phyloP scores from a whole-genome alignment of 441 rosid genomes.

The Arabidopsis lyrata region DNA sequence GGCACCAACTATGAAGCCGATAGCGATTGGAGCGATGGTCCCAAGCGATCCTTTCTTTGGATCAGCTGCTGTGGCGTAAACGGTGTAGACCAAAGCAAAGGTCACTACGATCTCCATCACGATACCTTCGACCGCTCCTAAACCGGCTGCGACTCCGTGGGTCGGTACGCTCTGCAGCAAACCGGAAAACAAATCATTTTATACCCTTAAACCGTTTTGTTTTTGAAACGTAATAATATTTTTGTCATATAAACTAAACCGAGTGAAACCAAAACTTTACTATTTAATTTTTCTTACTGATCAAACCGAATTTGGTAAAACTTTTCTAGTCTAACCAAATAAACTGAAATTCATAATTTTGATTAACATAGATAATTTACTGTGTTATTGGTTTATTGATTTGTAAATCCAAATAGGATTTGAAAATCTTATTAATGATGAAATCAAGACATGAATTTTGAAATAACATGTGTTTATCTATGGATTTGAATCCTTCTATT shows the following conservation, averaged over 20 bases:
- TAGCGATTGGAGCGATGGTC: slow-evolving; percentile 84
- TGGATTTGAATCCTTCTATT: too few relatives aligned
- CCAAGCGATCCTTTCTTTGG: slow-evolving; percentile 85
- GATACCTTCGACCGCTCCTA: slow-evolving; percentile 63
- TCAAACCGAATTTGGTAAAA: background rate
- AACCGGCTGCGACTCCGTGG: slow-evolving; percentile 74
- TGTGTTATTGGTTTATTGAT: too few relatives aligned
- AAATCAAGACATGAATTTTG: too few relatives aligned
- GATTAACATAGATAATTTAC: background rate
- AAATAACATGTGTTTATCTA: too few relatives aligned
- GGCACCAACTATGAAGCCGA: slow-evolving; percentile 92
- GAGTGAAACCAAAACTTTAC: too few relatives aligned
- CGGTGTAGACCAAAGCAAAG: slow-evolving; percentile 82
- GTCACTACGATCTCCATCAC: slow-evolving; percentile 87
- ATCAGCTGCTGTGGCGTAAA: slow-evolving; percentile 89
- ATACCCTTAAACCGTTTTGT: too few relatives aligned
- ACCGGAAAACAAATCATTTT: too few relatives aligned
- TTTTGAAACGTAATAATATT: too few relatives aligned
- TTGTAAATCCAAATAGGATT: too few relatives aligned
- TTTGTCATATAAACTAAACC: too few relatives aligned
- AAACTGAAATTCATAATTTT: background rate
- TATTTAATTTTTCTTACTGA: too few relatives aligned
- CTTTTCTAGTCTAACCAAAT: background rate
- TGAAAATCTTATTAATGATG: too few relatives aligned
- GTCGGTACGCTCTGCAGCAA: slow-evolving; percentile 70